Base-by-base conservation (phyloP, 306 rosid species). In the Cicer arietinum region DNA sequence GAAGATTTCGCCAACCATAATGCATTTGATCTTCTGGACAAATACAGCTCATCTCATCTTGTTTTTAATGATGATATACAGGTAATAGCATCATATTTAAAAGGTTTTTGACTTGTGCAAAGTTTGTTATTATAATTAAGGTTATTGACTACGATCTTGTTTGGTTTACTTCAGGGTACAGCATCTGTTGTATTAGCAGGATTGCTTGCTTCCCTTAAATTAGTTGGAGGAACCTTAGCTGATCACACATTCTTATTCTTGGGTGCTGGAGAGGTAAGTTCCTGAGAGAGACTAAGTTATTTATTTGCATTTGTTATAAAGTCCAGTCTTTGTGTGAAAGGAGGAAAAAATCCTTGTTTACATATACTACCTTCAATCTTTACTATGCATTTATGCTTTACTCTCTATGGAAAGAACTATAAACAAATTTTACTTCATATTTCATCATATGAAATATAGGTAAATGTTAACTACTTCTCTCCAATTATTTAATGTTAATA, bases 101-200 rank as follows among this genome's bases (percentile, higher is more conserved):
- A 54, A 60, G 6, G 5, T 14, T 22, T 82, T 72, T 40, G 48
- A 67, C 25, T 37, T 13, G 20, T 58, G 59, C 46, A 52, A 30
- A 40, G 10, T 71, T 70, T 61, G 82, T 44, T 68, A 18, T 44
- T 79, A 53, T 45, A n/a, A 77, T 81, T 74, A 41, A 17, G 6
- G 69, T 17, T 79, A 66, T 59, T 22, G 80, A 80, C 72, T 77
- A 42, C 35, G 43, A 42, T 54, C 12, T 79, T 80, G 39, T 76
- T 82, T 64, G 76, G 45, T 83, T 72, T 70, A 75, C 72, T 66
- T 76, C 90, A 94, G 98, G 98, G 98, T 44, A 94, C 98, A 10
- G 98, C 98, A 62, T 92, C 98, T 22, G 97, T 94, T 54, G 97
- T 94, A n/a, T 75, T 94, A 77, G 91, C 98, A 69, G 98, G 98